Base-by-base conservation (phyloP, 2,329 filamentous ascomycete genomes). In the Fusarium pininemorale region DNA sequence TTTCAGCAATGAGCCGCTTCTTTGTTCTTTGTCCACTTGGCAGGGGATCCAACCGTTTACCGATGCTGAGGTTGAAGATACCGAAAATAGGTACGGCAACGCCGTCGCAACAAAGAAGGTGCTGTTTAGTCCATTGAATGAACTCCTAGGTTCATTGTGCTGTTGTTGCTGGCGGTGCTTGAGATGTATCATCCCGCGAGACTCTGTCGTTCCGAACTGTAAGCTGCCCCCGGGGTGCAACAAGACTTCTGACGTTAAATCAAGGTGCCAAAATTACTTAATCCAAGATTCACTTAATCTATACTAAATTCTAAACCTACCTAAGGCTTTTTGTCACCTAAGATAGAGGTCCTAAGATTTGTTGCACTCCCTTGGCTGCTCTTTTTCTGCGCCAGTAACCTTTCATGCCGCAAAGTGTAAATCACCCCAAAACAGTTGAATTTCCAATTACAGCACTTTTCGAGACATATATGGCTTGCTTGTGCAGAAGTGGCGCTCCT, bases 21-120 rank as follows among this genome's bases (percentile, higher is more conserved):
- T 71, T 73, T 68, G 51, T 72, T 69, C 71, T 72, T 74, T 74
- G 71, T 72, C 65, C 57, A 48, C 30, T 53, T 38, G 41, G 44
- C 28, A 61, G 37, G 32, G 58, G 28, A 32, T 5, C 20, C 12
- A 22, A 28, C 41, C 32, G 16, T 35, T 38, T 22, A 38, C 8
- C 22, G 5, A 37, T 55, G 20, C 26, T 51, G 9, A 47, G 14
- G 26, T 32, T 41, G 57, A 61, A 64, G 50, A 54, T 42, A 20
- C 63, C 44, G 24, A 45, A 42, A 72, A 74, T 61, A 74, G 42
- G 10, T 3, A 48, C 55, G 18, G 26, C 4, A 30, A 18, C 10
- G 16, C 38, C 35, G n/a, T 18, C 4, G 32, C 30, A 12, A 63
- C 42, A 73, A 66, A 62, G 68, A 51, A 54, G 55, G 5, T 14